A percentile compares a stretch with the other conserved stretches of the same genome.
phyloP scores from a whole-genome alignment of 225 moss, liverwort and hornwort species.

The Marchantia polymorpha region DNA sequence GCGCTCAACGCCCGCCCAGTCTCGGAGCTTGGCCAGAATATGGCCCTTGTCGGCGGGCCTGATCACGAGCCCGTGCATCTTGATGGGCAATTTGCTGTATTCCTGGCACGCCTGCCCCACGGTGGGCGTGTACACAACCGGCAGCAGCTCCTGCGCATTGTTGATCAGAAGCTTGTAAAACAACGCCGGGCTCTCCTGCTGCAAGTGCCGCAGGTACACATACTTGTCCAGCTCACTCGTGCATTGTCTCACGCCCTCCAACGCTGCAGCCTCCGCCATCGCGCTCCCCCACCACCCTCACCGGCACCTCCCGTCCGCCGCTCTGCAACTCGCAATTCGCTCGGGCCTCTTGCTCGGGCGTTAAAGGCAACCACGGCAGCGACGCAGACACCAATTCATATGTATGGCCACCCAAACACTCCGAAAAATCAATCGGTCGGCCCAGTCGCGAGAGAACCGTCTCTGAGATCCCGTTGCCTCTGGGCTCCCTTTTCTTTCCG shows the following conservation, averaged over 20 bases:
- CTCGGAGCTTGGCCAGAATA: constrained; percentile 61
- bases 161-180: constrained; percentile 81
- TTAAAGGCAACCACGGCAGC: background rate
- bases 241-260: constrained; percentile 51
- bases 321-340: constrained; percentile 2
- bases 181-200: constrained; percentile 55
- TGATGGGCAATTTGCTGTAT: constrained; percentile 73
- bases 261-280: constrained; percentile 43
- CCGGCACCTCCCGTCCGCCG: background rate
- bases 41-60: constrained; percentile 59
- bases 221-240: constrained; percentile 43
- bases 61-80: constrained; percentile 73
- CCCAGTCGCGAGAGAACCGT: background rate
- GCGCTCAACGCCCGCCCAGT: constrained; percentile 43
- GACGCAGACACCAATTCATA: background rate
- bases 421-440: background rate
- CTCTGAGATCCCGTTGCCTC: background rate
- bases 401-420: background rate
- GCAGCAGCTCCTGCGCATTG: constrained; percentile 90
- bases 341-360: background rate
- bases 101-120: constrained; percentile 86
- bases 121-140: constrained; percentile 85
- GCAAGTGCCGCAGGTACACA: constrained; percentile 47
- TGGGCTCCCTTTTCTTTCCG: background rate
- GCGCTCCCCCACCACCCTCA: background rate